Conservation (phyloP, 495 filamentous ascomycete genomes). For the Lophiostoma macrostomum region DNA sequence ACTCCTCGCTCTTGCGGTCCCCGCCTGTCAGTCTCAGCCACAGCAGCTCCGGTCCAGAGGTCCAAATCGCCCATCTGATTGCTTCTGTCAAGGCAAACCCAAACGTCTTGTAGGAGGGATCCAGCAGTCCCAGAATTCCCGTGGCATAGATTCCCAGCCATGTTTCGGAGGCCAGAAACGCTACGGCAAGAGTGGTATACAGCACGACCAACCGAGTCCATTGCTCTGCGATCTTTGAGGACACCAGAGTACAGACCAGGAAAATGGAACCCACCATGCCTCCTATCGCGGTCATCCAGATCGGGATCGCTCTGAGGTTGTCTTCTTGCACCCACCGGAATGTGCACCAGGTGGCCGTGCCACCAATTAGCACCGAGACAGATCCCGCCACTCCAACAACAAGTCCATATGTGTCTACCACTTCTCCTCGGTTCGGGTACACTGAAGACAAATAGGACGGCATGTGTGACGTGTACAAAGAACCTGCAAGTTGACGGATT, state of each 20-base stretch:
- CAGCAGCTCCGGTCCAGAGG: neutral
- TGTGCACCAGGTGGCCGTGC: slow-evolving; percentile 35
- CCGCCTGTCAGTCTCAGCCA: neutral
- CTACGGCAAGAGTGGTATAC: slow-evolving; percentile 37
- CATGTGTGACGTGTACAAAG: slow-evolving; percentile 29
- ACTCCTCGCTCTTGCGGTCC: neutral
- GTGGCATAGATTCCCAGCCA: slow-evolving; percentile 38
- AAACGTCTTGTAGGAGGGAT: slow-evolving; percentile 40
- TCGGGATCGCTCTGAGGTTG: slow-evolving; percentile 29
- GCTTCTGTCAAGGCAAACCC: slow-evolving; percentile 35
- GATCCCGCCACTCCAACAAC: slow-evolving; percentile 41
- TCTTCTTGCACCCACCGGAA: too few relatives aligned
- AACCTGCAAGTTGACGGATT: slow-evolving; percentile 34
- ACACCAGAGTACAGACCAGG: slow-evolving; percentile 38
- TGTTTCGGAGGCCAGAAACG: slow-evolving; percentile 39
- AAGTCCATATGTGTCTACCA: slow-evolving; percentile 37
- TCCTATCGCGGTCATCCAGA: slow-evolving; percentile 37
- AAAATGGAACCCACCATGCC: slow-evolving; percentile 41
- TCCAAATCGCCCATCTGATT: slow-evolving; percentile 36
- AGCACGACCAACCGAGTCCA: slow-evolving; percentile 30
- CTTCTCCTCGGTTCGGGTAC: slow-evolving; percentile 1
- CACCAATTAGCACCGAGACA: slow-evolving; percentile 35
- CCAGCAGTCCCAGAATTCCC: slow-evolving; percentile 34
- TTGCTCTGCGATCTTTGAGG: slow-evolving; percentile 16
- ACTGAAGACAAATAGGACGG: neutral